Conservation (phyloP, 139 green algal species). For the Chlorokybus atmophyticus region DNA sequence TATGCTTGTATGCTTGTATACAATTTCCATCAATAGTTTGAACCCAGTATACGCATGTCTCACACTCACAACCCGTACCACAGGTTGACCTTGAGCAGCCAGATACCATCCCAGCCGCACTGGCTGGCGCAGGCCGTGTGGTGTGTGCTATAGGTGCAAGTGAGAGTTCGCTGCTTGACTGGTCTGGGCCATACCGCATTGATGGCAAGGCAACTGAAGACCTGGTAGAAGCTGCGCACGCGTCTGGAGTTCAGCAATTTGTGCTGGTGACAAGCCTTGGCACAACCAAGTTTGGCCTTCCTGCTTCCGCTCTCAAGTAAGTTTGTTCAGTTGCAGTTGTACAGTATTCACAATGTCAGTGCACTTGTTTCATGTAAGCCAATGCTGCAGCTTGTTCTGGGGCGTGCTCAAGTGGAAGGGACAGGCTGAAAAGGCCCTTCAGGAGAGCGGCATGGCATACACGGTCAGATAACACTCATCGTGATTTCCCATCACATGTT, state of each 20-base stretch:
- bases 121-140: no score
- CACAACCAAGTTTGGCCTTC: conserved; percentile 69
- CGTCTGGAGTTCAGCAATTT: conserved; percentile 67
- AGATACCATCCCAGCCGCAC: no score
- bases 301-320: conserved; percentile 39
- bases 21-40: no score
- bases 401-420: conserved; percentile 75
- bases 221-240: no score
- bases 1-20: no score
- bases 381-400: conserved; percentile 41
- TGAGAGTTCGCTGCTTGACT: no score
- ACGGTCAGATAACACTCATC: conserved; percentile 13
- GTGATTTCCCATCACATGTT: background rate
- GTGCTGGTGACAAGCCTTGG: conserved; percentile 72
- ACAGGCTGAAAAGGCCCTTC: conserved; percentile 63
- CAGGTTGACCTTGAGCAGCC: no score
- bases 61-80: no score
- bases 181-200: no score
- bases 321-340: background rate
- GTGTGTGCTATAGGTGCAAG: no score
- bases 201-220: no score
- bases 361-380: background rate
- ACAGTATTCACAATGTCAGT: background rate
- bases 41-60: no score
- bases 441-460: conserved; percentile 65